A percentile compares a stretch with the other conserved stretches of the same genome.
Conservation (phyloP, 1,284 basidiomycete genomes). For the Ceratobasidium theobromae region DNA sequence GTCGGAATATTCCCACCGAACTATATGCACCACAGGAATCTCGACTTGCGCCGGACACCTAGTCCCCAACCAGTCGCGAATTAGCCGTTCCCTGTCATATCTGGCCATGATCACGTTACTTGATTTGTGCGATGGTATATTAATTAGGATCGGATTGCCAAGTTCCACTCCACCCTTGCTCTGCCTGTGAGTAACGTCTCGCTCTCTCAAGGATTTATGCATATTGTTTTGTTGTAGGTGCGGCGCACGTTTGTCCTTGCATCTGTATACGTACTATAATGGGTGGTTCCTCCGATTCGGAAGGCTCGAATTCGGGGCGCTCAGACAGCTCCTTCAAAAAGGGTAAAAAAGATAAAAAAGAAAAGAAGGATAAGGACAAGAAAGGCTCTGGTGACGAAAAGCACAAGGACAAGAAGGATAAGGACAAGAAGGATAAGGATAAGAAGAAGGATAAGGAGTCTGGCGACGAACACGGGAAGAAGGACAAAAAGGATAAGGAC, state of each 20-base stretch:
- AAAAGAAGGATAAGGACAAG: not conserved
- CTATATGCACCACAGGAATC: too few relatives aligned
- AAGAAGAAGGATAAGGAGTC: not conserved
- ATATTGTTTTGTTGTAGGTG: not conserved
- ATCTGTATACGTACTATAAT: not conserved
- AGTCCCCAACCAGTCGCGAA: conserved; percentile 21
- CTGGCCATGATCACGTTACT: not conserved
- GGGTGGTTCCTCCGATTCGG: conserved; percentile 17
- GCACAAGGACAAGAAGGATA: conserved; percentile 4
- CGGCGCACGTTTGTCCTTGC: not conserved
- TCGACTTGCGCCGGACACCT: too few relatives aligned
- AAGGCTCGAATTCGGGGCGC: conserved; percentile 15
- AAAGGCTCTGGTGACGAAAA: not conserved
- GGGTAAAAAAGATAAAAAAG: conserved; percentile 16
- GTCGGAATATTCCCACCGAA: not conserved
- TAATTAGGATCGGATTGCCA: not conserved
- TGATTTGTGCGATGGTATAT: not conserved
- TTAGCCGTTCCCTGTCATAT: not conserved
- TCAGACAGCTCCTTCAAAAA: conserved; percentile 17
- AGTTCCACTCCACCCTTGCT: not conserved
- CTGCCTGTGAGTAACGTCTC: not conserved
- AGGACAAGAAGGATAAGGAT: not conserved
- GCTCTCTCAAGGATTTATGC: too few relatives aligned
- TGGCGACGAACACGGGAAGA: not conserved
- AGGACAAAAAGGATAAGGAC: not conserved